Evolutionary conservation across 768 basidiomycete genomes (phyloP).

Genomic region (Leucocoprinus leucothites): DNA sequence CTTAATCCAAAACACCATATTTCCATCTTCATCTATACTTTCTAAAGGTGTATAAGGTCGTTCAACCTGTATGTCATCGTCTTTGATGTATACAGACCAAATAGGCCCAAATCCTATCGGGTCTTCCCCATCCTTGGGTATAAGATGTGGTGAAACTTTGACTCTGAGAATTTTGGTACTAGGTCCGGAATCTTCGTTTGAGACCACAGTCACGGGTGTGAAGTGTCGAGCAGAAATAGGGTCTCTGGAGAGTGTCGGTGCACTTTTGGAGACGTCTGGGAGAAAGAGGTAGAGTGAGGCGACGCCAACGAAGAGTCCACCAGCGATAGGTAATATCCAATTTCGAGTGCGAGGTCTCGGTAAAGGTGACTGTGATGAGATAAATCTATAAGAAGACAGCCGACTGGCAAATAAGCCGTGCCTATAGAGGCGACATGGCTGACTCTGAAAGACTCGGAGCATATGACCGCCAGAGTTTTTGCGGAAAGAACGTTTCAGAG

Average conservation of each 20-base stretch:
- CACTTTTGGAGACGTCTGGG: constrained; percentile 42
- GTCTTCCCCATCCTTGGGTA: constrained; percentile 23
- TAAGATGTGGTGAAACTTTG: constrained; percentile 43
- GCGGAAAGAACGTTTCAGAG: too few relatives aligned
- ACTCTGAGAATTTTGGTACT: constrained; percentile 66
- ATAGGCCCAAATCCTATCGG: constrained; percentile 38
- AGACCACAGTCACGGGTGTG: constrained; percentile 56
- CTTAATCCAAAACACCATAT: constrained; percentile 80
- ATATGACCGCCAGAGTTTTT: too few relatives aligned
- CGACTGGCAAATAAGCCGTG: not conserved
- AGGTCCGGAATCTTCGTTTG: constrained; percentile 48
- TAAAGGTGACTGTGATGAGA: not conserved
- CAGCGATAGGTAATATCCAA: constrained; percentile 23
- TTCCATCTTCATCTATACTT: constrained; percentile 63
- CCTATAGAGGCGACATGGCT: not conserved
- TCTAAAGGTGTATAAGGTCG: constrained; percentile 80
- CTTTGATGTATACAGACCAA: constrained; percentile 81
- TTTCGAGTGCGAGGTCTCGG: not conserved
- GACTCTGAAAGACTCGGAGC: not conserved
- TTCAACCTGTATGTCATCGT: constrained; percentile 87
- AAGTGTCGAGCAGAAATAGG: constrained; percentile 52
- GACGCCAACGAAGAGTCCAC: constrained; percentile 35
- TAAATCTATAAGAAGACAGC: not conserved
- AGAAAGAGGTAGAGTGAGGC: constrained; percentile 50
- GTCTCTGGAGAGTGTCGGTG: constrained; percentile 34